Percentiles rank a stretch among this genome's conserved stretches.
Evolutionary conservation across 2,329 filamentous ascomycete genomes (phyloP).

Genomic region (Westerdykella aurantiaca): DNA sequence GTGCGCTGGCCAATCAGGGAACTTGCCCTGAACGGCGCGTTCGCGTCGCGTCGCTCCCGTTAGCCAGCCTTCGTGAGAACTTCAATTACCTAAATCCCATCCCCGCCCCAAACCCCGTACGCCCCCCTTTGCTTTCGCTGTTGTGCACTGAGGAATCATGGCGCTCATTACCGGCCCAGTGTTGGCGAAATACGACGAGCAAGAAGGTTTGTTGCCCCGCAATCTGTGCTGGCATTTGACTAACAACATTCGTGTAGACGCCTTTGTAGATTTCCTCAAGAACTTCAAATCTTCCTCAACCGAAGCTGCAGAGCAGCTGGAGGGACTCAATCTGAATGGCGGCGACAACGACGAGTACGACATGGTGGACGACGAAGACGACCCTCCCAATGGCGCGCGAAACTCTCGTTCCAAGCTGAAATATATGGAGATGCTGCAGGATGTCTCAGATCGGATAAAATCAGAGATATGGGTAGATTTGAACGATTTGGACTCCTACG

Average conservation of each 20-base stretch:
- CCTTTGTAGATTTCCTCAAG: conserved; percentile 81
- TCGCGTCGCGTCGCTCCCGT: conserved; percentile 2
- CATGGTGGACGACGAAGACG: conserved; percentile 78
- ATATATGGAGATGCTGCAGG: conserved; percentile 82
- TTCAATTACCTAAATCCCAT: conserved; percentile 7
- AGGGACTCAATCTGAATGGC: conserved; percentile 79
- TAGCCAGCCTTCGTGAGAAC: conserved; percentile 10
- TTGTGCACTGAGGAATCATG: conserved; percentile 51
- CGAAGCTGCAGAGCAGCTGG: conserved; percentile 72
- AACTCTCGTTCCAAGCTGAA: conserved; percentile 61
- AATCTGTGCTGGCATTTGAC: conserved; percentile 8
- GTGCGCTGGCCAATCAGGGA: background rate
- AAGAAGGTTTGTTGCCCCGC: conserved; percentile 60
- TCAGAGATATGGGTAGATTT: conserved; percentile 81
- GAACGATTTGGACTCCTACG: conserved; percentile 82
- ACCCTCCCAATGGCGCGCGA: conserved; percentile 45
- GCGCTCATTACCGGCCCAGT: conserved; percentile 75
- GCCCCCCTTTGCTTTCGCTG: conserved; percentile 4
- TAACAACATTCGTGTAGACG: conserved; percentile 49
- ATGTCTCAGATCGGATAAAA: conserved; percentile 72
- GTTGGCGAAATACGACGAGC: conserved; percentile 80
- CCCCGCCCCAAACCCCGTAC: conserved; percentile 7
- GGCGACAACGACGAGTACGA: conserved; percentile 86
- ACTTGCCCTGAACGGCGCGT: conserved; percentile 15
- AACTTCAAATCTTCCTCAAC: conserved; percentile 78